Evolutionary conservation across 257 asterid genomes (phyloP).

Genomic region (Rubia yunnanensis): DNA sequence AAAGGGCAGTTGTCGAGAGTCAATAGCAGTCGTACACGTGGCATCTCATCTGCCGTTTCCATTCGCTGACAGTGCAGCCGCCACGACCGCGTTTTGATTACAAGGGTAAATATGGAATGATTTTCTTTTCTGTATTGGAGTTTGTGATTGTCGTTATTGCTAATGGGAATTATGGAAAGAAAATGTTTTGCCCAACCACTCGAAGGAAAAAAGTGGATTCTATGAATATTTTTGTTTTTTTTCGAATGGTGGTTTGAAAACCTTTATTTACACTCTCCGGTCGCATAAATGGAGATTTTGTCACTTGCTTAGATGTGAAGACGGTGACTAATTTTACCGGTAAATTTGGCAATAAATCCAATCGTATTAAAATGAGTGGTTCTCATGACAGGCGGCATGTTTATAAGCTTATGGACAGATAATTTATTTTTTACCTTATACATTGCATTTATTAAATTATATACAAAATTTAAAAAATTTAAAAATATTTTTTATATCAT

Average conservation of each 20-base stretch:
- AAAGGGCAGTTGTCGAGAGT: conserved; percentile 1
- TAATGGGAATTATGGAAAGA: background rate
- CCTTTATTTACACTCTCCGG: background rate
- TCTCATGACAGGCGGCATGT: too few species aligned
- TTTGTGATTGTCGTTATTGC: background rate
- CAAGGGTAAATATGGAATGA: background rate
- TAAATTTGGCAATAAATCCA: background rate
- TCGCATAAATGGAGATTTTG: background rate
- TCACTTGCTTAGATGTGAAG: background rate
- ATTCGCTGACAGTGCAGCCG: conserved; percentile 24
- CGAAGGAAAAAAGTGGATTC: too few species aligned
- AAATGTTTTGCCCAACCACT: background rate
- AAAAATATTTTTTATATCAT: too few species aligned
- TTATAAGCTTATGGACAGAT: too few species aligned
- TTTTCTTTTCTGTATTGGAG: background rate
- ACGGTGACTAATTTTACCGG: background rate
- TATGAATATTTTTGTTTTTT: too few species aligned
- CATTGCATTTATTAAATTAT: too few species aligned
- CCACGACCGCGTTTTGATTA: conserved; percentile 16
- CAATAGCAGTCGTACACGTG: conserved; percentile 31
- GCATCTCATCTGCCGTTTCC: conserved; percentile 13
- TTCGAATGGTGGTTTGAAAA: background rate
- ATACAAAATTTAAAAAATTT: too few species aligned
- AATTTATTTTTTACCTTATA: too few species aligned
- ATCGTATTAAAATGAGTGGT: too few species aligned